phyloP scores from a whole-genome alignment of 2,329 filamentous ascomycete genomes.

The Penicillium sp. region DNA sequence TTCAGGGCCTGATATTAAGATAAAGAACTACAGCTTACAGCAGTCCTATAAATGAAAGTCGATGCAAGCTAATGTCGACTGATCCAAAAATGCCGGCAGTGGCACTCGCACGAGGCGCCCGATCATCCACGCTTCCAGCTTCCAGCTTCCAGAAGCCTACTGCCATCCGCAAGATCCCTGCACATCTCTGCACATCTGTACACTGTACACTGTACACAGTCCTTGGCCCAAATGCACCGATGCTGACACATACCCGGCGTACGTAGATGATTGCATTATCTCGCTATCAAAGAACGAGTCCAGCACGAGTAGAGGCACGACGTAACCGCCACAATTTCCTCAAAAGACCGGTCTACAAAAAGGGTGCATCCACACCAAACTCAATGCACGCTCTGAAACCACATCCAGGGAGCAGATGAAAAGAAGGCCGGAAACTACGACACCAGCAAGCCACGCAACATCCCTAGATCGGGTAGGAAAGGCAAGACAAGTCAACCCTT shows the following conservation, averaged over 20 bases:
- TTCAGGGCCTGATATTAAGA: neutral
- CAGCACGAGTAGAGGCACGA: neutral
- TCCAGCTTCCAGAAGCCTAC: slow-evolving; percentile 8
- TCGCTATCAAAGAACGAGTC: neutral
- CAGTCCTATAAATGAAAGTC: neutral
- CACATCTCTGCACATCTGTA: slow-evolving; percentile 4
- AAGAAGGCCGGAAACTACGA: neutral
- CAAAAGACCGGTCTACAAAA: slow-evolving; percentile 8
- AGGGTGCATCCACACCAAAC: slow-evolving; percentile 3
- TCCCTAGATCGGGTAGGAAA: slow-evolving; percentile 2
- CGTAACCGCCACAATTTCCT: neutral
- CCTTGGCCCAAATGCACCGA: slow-evolving; percentile 6
- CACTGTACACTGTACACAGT: slow-evolving; percentile 6
- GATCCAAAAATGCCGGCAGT: slow-evolving; percentile 20
- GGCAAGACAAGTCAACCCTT: neutral
- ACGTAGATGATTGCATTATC: slow-evolving; percentile 10
- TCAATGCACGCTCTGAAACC: slow-evolving; percentile 6
- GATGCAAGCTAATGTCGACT: neutral
- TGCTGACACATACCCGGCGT: slow-evolving; percentile 14
- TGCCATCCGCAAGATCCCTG: slow-evolving; percentile 13
- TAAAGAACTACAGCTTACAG: neutral
- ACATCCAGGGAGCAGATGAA: neutral
- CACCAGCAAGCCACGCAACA: slow-evolving; percentile 2
- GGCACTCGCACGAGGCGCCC: neutral
- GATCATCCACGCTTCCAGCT: neutral